Base-by-base conservation (phyloP, 805 yeast species). In the Cyberlindnera mrakii region DNA sequence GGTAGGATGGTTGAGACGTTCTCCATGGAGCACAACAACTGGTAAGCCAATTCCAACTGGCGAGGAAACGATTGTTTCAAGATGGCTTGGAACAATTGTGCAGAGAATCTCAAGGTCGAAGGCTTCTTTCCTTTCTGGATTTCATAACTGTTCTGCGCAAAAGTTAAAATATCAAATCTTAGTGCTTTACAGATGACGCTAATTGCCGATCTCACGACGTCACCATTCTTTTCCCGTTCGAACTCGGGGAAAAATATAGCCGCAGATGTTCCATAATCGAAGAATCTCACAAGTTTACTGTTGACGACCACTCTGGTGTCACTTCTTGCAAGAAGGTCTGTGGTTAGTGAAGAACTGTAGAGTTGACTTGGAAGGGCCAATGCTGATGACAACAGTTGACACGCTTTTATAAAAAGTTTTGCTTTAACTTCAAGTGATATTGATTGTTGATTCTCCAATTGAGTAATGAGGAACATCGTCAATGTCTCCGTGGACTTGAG, bases 401-500 rank as follows among this genome's bases (percentile, higher is more conserved):
- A 49, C 3, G 66, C 61, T 18, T 55, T 56, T 30, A 58, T 51
- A 37, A 64, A 58, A 1, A 70, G 56, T 6, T 62, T 51, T 1
- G 72, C 65, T 17, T 68, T 66, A 32, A 62, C 63, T 42, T 63
- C 59, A 33, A 68, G 47, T 3, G 55, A 47, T 55, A 64, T 40
- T 57, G 65, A 40, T 50, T 63, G 15, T 62, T 63, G 39, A 51
- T 52, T 61, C 14, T 68, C 66, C 18, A 67, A 60, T 3, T 60
- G 47, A 15, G 69, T 70, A 29, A 78, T 61, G 40, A 78, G 67
- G 49, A 66, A 71, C 37, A 70, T 66, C 10, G 80, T 74, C 5
- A 78, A 59, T 40, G 73, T 74, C 36, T 78, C 73, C 2, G 74
- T 72, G 40, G 78, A 68, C 34, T 76, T 77, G 31, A 76, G 76